Percentiles rank a stretch among this genome's conserved stretches.
phyloP scores from a whole-genome alignment of 2,329 filamentous ascomycete species.

The Verticillium nonalfalfae region DNA sequence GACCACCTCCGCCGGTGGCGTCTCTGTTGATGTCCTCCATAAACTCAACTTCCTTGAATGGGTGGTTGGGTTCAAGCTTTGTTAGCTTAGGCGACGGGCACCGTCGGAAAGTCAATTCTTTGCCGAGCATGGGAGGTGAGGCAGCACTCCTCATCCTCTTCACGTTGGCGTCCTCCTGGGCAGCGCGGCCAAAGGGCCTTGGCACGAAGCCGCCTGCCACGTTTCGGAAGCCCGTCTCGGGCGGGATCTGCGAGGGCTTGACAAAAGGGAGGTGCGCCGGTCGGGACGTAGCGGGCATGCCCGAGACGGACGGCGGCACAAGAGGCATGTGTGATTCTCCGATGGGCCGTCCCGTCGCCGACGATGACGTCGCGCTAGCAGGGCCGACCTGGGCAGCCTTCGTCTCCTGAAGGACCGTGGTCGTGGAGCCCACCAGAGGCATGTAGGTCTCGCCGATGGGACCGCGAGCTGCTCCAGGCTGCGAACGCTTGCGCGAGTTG shows the following conservation, averaged over 20 bases:
- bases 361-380: not conserved
- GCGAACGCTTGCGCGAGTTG: slow-evolving; percentile 16
- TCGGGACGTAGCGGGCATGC: not conserved
- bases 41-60: slow-evolving; percentile 40
- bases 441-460: slow-evolving; percentile 12
- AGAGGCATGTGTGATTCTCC: slow-evolving; percentile 6
- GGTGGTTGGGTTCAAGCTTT: slow-evolving; percentile 73
- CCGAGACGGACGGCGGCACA: not conserved
- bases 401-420: slow-evolving; percentile 1
- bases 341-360: slow-evolving; percentile 2
- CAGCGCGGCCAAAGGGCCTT: slow-evolving; percentile 33
- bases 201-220: slow-evolving; percentile 27
- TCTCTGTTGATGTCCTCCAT: slow-evolving; percentile 45
- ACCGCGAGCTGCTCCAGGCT: not conserved
- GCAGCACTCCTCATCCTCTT: slow-evolving; percentile 43
- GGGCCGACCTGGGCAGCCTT: slow-evolving; percentile 4
- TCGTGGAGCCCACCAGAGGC: slow-evolving; percentile 7
- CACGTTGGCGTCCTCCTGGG: slow-evolving; percentile 30
- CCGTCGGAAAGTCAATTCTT: slow-evolving; percentile 71
- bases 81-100: slow-evolving; percentile 81
- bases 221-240: slow-evolving; percentile 34
- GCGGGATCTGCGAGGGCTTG: slow-evolving; percentile 23
- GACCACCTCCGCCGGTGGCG: slow-evolving; percentile 51
- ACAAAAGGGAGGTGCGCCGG: not conserved
- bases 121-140: slow-evolving; percentile 83